phyloP scores from a whole-genome alignment of 257 asterid species.

The Scutellaria barbata region DNA sequence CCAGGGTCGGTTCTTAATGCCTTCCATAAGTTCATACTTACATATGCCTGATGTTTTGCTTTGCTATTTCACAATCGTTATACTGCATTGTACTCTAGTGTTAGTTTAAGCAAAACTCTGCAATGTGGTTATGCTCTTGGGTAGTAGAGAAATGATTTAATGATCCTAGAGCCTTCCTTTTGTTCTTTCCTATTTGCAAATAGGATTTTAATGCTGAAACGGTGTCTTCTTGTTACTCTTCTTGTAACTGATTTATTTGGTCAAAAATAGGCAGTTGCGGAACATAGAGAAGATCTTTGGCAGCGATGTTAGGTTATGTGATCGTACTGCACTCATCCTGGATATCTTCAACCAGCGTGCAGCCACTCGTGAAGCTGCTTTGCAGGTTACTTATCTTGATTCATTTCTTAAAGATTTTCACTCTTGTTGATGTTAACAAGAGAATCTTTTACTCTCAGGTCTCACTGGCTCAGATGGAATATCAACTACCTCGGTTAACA shows the following conservation, averaged over 20 bases:
- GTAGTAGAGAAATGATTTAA: not conserved
- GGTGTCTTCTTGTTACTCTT: not conserved
- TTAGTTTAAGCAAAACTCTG: conserved; percentile 7
- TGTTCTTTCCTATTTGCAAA: not conserved
- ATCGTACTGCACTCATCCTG: conserved; percentile 95
- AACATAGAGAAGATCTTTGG: conserved; percentile 91
- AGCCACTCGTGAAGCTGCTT: conserved; percentile 95
- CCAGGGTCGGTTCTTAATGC: conserved; percentile 71
- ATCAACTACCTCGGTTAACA: conserved; percentile 90
- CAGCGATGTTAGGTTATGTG: conserved; percentile 91
- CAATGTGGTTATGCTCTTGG: conserved; percentile 8
- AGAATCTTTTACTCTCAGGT: conserved; percentile 52
- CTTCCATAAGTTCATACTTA: conserved; percentile 20
- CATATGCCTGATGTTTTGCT: conserved; percentile 2
- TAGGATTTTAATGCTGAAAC: conserved; percentile 24
- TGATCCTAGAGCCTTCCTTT: not conserved
- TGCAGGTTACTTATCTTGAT: conserved; percentile 58
- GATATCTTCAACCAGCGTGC: conserved; percentile 97
- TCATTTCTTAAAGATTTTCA: conserved; percentile 8
- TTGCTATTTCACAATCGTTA: conserved; percentile 12
- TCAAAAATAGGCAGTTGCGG: conserved; percentile 76
- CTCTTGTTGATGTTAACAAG: conserved; percentile 34
- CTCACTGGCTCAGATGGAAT: conserved; percentile 95
- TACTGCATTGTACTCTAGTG: not conserved
- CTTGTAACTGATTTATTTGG: conserved; percentile 29